Base-by-base conservation (phyloP, 768 basidiomycete genomes). In the Mycena pura region DNA sequence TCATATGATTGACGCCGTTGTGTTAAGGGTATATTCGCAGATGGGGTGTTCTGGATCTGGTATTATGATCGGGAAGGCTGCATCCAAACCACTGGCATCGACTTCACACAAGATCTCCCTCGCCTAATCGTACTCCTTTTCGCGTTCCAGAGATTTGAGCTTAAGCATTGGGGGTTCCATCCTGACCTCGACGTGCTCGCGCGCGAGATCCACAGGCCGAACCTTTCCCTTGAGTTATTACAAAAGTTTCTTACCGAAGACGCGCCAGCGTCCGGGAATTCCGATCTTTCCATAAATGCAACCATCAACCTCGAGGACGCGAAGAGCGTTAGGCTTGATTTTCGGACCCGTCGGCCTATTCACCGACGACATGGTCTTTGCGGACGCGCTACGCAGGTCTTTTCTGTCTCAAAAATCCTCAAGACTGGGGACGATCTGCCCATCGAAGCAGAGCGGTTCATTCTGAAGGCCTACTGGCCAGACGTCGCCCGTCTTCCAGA, bases 21-120 rank as follows among this genome's bases (percentile, higher is more conserved):
- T 17, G 10, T 25, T 48, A 15, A 21, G 17, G 28, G 9, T n/a
- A n/a, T 21, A 52, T 62, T 46, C 34, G 28, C 51, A 72, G 68
- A 73, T 49, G 63, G 69, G 19, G 25, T 60, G 44, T 29, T 69
- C n/a, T 72, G 64, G 27, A 43, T 71, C 28, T 74, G 68, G 63
- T 72, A 62, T 38, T 69, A 64, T 39, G 73, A 76, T 55, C 49
- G 63, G 21, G 61, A 69, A 41, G 71, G 73, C 9, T 55, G 68
- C 10, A 63, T 76, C 25, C 66, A 66, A 53, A 68, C 69, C 7
- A 32, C 56, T 13, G 70, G 67, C n/a, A 63, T 74, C 14, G 66
- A 65, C 47, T 67, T 73, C 55, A 57, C 73, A 21, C 45, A 56
- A 15, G 62, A 72, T 29, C 66, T 69, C 31, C 73, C 72, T 24